Evolutionary conservation across 345 rosid species (phyloP), one percentile per base, ranked within the genome.

Genomic region (Fremontodendron californicum): DNA sequence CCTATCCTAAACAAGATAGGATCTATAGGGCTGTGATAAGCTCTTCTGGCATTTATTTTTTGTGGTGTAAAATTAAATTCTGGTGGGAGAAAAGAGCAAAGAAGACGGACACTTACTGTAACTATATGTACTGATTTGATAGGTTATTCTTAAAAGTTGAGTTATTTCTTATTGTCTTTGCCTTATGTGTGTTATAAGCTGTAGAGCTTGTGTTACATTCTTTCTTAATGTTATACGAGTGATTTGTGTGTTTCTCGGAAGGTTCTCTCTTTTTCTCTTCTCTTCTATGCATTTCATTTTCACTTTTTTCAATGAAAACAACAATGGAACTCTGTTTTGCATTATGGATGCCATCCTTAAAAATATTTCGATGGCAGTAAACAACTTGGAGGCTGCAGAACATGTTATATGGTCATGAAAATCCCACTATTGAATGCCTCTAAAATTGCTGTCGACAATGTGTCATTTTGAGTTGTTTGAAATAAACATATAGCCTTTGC

Each of bases 261-360:
- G 65, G 35, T 11, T 39, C 18, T 52, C 27, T 18, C 21, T 29
- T n/a, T 43, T 29, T 11, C 35, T 33, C 35, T 64, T 13, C 29
- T 2, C 68, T 63, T 18, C 42, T 19, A 7, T 18, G 35, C 1
- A 18, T 35, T 64, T 63, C 23, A 27, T 58, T 58, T 25, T 10
- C 18, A 27, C 35, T 25, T 45, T 45, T 45, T 13, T 12, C 2
- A 33, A 33, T 33, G 35, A 33, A 33, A n/a, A n/a, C n/a, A n/a
- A n/a, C n/a, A n/a, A n/a, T n/a, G n/a, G n/a, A n/a, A n/a, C n/a
- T n/a, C n/a, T n/a, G n/a, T n/a, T 33, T 67, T 42, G 29, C 52
- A 42, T 67, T 91, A 81, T 92, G 98, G 97, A 94, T 67, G 18
- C 16, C 15, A 45, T 67, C 0, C 29, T 65, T 19, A 8, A 8